A percentile compares a stretch with the other conserved stretches of the same genome.
phyloP scores from a whole-genome alignment of 441 rosid species.

The Bruguiera hainesii region DNA sequence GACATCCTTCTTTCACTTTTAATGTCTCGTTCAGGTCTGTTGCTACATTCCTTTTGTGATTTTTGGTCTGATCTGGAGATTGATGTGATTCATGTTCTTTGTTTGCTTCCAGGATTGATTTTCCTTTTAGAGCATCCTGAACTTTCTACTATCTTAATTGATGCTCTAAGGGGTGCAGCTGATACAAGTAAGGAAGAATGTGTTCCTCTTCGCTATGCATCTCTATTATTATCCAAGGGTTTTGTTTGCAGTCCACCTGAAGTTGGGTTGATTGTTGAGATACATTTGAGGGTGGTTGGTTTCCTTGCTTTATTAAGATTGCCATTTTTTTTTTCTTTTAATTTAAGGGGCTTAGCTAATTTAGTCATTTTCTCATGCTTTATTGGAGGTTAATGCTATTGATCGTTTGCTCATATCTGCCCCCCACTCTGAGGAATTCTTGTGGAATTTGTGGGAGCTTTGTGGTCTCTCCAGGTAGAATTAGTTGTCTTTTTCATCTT shows the following conservation, averaged over 20 bases:
- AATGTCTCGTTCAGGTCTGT: conserved; percentile 77
- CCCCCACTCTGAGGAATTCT: conserved; percentile 90
- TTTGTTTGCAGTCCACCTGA: conserved; percentile 79
- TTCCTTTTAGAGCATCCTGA: conserved; percentile 80
- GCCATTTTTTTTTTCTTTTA: not conserved
- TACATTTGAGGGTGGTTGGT: conserved; percentile 96
- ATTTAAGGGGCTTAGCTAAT: not conserved
- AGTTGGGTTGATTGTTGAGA: conserved; percentile 85
- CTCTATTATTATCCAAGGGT: conserved; percentile 75
- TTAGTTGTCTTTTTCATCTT: conserved; percentile 18
- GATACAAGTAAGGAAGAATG: conserved; percentile 73
- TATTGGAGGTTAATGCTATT: conserved; percentile 71
- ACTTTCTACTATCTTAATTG: conserved; percentile 66
- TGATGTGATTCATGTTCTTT: conserved; percentile 20
- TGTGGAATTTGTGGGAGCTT: conserved; percentile 97
- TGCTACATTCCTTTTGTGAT: conserved; percentile 5
- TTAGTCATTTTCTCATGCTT: conserved; percentile 13
- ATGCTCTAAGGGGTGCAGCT: conserved; percentile 59
- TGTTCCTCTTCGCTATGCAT: conserved; percentile 90
- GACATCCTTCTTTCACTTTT: conserved; percentile 80
- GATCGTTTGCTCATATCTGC: conserved; percentile 74
- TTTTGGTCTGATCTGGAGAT: conserved; percentile 12
- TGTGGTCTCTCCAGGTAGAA: conserved; percentile 87
- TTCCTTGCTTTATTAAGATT: conserved; percentile 24
- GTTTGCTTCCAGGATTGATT: conserved; percentile 61